Conservation (phyloP, 2,329 filamentous ascomycete species). For the Colletotrichum lupini region DNA sequence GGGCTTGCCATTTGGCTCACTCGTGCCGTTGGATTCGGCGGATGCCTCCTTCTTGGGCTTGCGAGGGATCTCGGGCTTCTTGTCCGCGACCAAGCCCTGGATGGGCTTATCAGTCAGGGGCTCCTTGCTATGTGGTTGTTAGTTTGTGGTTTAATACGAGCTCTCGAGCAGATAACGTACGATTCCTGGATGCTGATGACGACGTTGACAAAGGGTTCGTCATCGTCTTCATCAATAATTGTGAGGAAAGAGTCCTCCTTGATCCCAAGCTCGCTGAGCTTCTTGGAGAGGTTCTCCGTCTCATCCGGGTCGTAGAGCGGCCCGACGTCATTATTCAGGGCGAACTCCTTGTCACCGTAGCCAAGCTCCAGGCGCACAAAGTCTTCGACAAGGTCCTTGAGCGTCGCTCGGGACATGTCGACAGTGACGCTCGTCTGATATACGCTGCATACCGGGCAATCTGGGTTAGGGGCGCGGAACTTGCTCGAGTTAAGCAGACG, state of each 20-base stretch:
- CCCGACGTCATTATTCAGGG: slow-evolving; percentile 77
- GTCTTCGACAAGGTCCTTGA: slow-evolving; percentile 82
- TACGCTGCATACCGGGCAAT: slow-evolving; percentile 86
- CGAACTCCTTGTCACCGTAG: slow-evolving; percentile 83
- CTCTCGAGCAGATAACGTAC: slow-evolving; percentile 52
- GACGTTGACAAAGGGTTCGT: slow-evolving; percentile 81
- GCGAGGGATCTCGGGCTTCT: slow-evolving; percentile 61
- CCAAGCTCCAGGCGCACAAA: slow-evolving; percentile 77
- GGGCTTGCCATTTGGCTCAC: slow-evolving; percentile 54
- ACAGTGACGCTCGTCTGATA: slow-evolving; percentile 75
- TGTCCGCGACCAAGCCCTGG: slow-evolving; percentile 55
- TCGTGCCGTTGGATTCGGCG: slow-evolving; percentile 51
- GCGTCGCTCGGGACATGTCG: slow-evolving; percentile 77
- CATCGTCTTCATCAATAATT: slow-evolving; percentile 84
- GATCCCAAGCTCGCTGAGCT: slow-evolving; percentile 82
- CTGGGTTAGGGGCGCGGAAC: slow-evolving; percentile 75
- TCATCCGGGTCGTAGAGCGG: slow-evolving; percentile 92
- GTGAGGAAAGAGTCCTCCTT: slow-evolving; percentile 81
- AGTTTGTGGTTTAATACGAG: slow-evolving; percentile 37
- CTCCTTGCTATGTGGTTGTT: slow-evolving; percentile 51
- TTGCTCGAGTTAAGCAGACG: slow-evolving; percentile 69
- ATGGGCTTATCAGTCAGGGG: slow-evolving; percentile 64
- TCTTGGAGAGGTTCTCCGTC: slow-evolving; percentile 85
- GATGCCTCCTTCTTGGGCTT: slow-evolving; percentile 59
- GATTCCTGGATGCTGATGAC: slow-evolving; percentile 75